These are phyloP conservation scores for Mimosa pudica DNA, from an alignment of 306 rosid genomes.

Conservation along the genomic window DNA sequence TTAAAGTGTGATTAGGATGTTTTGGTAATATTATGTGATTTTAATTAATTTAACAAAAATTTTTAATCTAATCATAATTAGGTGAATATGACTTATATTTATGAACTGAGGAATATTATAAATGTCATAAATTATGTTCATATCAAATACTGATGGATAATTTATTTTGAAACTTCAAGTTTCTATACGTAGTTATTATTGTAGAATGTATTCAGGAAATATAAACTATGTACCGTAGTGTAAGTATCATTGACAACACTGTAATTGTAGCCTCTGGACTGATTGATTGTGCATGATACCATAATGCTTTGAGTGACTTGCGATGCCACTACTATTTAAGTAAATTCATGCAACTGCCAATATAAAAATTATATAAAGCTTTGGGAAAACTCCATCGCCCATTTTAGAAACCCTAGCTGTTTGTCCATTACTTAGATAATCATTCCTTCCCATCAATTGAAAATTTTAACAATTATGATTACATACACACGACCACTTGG, in stretches of 20 bases:
- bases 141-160: not conserved
- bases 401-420: constrained; percentile 26
- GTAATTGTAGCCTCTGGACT: not conserved
- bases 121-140: not conserved
- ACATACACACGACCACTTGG: constrained; percentile 25
- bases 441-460: constrained; percentile 4
- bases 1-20: no score
- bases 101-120: no score
- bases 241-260: not conserved
- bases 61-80: no score
- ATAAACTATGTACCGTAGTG: not conserved
- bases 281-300: not conserved
- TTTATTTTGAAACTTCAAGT: not conserved
- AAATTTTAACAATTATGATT: not conserved
- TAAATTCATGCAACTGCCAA: not conserved
- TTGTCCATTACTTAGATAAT: constrained; percentile 20
- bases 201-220: not conserved
- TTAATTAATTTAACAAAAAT: no score
- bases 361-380: not conserved
- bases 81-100: no score
- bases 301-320: no score
- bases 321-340: constrained; percentile 10
- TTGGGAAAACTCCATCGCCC: not conserved
- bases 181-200: not conserved
- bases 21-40: no score